These are phyloP conservation scores for Pichia insulana DNA, from an alignment of 805 yeast genomes.

Conservation along the genomic window DNA sequence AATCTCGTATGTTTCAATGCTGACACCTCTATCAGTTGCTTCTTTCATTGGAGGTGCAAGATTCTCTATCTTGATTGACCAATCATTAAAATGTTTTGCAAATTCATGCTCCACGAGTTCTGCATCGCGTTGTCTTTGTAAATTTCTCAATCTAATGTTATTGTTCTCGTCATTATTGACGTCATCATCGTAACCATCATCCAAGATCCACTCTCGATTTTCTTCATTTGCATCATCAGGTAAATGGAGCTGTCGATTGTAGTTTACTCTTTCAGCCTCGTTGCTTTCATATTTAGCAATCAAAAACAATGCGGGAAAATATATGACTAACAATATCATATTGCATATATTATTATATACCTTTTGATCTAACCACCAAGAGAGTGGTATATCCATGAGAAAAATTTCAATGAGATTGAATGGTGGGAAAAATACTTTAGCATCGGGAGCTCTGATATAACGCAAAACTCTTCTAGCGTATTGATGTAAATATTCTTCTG, in stretches of 20 bases:
- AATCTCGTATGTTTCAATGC: conserved; percentile 55
- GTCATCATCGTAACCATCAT: conserved; percentile 57
- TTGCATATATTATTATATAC: conserved; percentile 37
- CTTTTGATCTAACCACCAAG: conserved; percentile 27
- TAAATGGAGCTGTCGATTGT: conserved; percentile 54
- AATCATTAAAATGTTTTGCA: conserved; percentile 37
- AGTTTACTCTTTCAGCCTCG: conserved; percentile 59
- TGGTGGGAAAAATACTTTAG: conserved; percentile 78
- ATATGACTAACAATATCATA: conserved; percentile 52
- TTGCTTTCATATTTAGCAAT: conserved; percentile 58
- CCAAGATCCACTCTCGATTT: conserved; percentile 75
- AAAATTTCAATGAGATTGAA: conserved; percentile 63
- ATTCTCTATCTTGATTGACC: conserved; percentile 41
- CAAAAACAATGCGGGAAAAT: conserved; percentile 56
- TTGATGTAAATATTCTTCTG: conserved; percentile 76
- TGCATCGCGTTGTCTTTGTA: conserved; percentile 49
- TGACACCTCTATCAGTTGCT: conserved; percentile 47
- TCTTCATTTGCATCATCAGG: conserved; percentile 74
- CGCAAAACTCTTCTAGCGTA: conserved; percentile 78
- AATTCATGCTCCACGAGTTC: conserved; percentile 66
- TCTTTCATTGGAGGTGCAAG: conserved; percentile 51
- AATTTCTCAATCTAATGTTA: conserved; percentile 28
- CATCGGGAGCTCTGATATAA: conserved; percentile 83
- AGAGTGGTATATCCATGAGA: conserved; percentile 37
- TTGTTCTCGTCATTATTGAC: conserved; percentile 18